These are phyloP conservation scores for Nephelium lappaceum DNA, from an alignment of 345 rosid species.

Conservation along the genomic window DNA sequence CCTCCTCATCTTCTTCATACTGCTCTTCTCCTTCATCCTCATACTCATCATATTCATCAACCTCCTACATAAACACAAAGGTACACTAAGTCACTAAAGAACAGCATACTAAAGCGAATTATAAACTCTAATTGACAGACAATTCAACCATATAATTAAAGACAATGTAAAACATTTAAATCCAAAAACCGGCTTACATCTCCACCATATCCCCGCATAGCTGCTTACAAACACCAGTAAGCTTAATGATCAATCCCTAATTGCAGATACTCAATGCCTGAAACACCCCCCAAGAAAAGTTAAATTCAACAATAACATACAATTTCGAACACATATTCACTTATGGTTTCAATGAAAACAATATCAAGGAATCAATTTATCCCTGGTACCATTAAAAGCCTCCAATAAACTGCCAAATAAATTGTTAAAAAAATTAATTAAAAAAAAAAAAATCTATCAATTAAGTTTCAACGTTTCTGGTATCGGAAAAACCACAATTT, in stretches of 20 bases:
- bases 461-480: not conserved
- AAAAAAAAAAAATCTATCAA: too few relatives aligned
- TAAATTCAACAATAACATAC: not conserved
- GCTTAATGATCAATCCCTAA: not conserved
- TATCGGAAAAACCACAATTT: not conserved
- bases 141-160: not conserved
- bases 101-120: not conserved
- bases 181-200: slow-evolving; percentile 38
- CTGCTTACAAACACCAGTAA: slow-evolving; percentile 2
- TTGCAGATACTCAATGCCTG: slow-evolving; percentile 13
- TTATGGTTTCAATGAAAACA: not conserved
- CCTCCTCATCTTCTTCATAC: slow-evolving; percentile 37
- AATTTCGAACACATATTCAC: not conserved
- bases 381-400: not conserved
- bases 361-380: not conserved
- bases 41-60: slow-evolving; percentile 57
- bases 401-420: not conserved
- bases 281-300: slow-evolving; percentile 1
- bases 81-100: not conserved
- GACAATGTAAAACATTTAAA: not conserved
- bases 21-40: slow-evolving; percentile 47
- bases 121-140: not conserved
- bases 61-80: slow-evolving; percentile 27
- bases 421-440: not conserved
- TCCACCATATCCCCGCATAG: slow-evolving; percentile 51